Percentiles rank a stretch among this genome's conserved stretches.
Evolutionary conservation across 257 asterid genomes (phyloP).

Genomic region (Nicotiana paniculata): DNA sequence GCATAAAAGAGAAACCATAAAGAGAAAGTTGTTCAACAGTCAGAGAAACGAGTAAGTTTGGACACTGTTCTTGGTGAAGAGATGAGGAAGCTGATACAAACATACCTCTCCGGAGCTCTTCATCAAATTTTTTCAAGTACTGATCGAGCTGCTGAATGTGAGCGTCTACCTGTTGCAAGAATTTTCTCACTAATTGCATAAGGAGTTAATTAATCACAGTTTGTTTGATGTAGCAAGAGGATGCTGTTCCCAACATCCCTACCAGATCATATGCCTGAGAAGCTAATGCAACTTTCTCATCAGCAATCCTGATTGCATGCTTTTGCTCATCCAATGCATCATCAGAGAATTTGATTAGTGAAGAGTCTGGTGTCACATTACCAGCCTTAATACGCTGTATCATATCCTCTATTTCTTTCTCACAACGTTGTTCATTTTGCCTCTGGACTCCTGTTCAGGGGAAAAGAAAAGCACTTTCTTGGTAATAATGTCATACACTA

Average conservation of each 20-base stretch:
- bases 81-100: conserved; percentile 6
- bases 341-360: conserved; percentile 73
- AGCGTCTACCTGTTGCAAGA: conserved; percentile 62
- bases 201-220: not conserved
- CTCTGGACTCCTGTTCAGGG: conserved; percentile 62
- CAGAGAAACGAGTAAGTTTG: not conserved
- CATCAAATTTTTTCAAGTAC: conserved; percentile 76
- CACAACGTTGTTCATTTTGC: conserved; percentile 85
- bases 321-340: conserved; percentile 95
- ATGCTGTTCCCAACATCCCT: conserved; percentile 3
- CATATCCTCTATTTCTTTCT: conserved; percentile 84
- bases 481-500: not conserved
- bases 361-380: conserved; percentile 60
- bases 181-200: not conserved
- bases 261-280: conserved; percentile 93
- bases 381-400: conserved; percentile 73
- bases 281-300: conserved; percentile 92
- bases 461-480: conserved; percentile 9
- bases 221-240: not conserved
- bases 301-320: conserved; percentile 93
- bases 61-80: not conserved
- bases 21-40: not conserved
- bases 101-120: conserved; percentile 78
- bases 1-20: conserved; percentile 17
- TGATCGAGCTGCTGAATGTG: conserved; percentile 97